phyloP scores from a whole-genome alignment of 2,329 filamentous ascomycete species.

The Fusarium sp. region DNA sequence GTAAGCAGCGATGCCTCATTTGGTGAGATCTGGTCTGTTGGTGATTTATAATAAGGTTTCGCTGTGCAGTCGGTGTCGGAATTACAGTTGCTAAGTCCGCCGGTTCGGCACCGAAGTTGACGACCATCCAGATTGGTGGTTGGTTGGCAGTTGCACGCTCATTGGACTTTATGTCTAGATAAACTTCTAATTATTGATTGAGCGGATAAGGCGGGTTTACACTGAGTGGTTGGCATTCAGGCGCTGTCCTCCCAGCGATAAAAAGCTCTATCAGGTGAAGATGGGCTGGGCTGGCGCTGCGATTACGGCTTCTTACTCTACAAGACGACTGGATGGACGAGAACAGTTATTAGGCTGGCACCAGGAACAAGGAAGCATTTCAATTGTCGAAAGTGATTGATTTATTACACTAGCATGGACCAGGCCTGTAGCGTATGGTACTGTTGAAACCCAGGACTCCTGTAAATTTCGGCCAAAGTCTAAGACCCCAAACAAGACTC shows the following conservation, averaged over 20 bases:
- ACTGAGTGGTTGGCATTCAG: neutral
- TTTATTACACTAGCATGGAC: neutral
- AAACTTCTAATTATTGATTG: neutral
- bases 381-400: neutral
- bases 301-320: neutral
- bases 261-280: neutral
- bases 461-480: neutral
- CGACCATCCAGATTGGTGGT: neutral
- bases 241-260: no score
- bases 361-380: neutral
- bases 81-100: neutral
- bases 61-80: neutral
- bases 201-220: neutral
- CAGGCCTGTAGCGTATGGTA: neutral
- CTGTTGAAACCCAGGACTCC: neutral
- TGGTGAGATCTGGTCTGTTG: neutral
- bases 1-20: neutral
- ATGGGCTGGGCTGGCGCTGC: neutral
- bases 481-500: neutral
- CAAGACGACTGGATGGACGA: neutral
- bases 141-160: rapidly evolving
- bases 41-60: neutral
- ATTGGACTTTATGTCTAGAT: neutral
- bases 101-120: neutral
- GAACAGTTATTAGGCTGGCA: neutral